Conservation (phyloP, 1,139 yeast genomes). For the Entelexis paramagnoliae region DNA sequence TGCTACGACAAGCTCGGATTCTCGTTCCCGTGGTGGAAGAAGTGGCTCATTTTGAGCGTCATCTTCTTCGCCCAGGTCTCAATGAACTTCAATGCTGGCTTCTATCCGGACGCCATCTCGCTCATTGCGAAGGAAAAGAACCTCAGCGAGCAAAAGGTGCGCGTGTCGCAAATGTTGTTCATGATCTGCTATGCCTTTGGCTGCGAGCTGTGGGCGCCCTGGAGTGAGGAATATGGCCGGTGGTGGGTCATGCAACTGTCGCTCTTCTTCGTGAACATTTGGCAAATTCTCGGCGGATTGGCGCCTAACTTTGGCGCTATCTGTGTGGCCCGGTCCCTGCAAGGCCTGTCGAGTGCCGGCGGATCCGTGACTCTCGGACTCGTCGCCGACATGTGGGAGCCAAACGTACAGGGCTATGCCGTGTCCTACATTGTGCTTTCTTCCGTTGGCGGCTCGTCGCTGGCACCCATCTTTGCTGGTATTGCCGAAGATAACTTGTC, state of each 20-base stretch:
- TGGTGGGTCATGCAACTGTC: conserved; percentile 21
- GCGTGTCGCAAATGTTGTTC: conserved; percentile 20
- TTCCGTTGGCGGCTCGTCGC: conserved; percentile 20
- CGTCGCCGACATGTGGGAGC: conserved; percentile 21
- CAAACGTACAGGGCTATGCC: conserved; percentile 18
- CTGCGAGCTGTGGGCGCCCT: conserved; percentile 22
- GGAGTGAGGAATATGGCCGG: conserved; percentile 21
- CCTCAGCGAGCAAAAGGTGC: conserved; percentile 14
- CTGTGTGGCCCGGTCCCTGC: conserved; percentile 17
- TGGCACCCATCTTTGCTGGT: conserved; percentile 20
- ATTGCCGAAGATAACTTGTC: conserved; percentile 13
- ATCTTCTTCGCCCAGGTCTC: conserved; percentile 17
- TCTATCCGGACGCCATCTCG: conserved; percentile 15
- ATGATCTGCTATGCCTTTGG: conserved; percentile 20
- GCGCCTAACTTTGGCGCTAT: conserved; percentile 19
- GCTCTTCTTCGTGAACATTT: conserved; percentile 16
- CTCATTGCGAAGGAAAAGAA: conserved; percentile 12
- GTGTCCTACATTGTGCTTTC: conserved; percentile 16
- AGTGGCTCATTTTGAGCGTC: conserved; percentile 16
- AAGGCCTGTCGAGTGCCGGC: conserved; percentile 18
- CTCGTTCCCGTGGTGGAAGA: conserved; percentile 16
- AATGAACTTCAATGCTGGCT: conserved; percentile 21
- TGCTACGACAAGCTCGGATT: conserved; percentile 17
- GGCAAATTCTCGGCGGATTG: conserved; percentile 20
- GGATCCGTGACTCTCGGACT: conserved; percentile 21